These are phyloP conservation scores for Salix brachista DNA, from an alignment of 345 rosid genomes.

Conservation along the genomic window DNA sequence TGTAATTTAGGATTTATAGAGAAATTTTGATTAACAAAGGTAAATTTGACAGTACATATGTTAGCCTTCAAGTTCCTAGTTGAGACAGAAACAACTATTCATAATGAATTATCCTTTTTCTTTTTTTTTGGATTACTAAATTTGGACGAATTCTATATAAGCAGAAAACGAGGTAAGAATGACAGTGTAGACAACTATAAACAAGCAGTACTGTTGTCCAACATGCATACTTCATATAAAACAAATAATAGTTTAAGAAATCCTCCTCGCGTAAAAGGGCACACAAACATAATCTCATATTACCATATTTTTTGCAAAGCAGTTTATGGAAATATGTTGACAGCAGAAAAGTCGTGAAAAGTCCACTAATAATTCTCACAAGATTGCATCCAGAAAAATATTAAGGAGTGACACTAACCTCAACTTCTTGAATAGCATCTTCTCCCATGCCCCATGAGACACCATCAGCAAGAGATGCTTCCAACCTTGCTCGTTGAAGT, in stretches of 20 bases:
- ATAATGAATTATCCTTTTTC: not conserved
- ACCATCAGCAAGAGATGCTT: slow-evolving; percentile 84
- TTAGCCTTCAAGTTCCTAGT: not conserved
- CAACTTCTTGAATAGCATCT: slow-evolving; percentile 91
- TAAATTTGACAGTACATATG: not conserved
- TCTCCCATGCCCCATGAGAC: slow-evolving; percentile 99
- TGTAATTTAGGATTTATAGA: slow-evolving; percentile 2
- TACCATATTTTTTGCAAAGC: not conserved
- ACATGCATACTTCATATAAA: not conserved
- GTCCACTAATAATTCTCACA: not conserved
- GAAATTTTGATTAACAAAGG: not conserved
- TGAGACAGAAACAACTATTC: not conserved
- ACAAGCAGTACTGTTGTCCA: not conserved
- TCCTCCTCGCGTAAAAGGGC: not conserved
- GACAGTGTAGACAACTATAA: not conserved
- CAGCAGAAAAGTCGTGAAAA: not conserved
- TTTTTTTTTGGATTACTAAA: not conserved
- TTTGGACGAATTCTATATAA: not conserved
- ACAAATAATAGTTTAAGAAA: not conserved
- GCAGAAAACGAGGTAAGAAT: not conserved
- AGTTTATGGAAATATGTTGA: not conserved
- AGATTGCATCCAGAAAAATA: not conserved
- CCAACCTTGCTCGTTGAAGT: slow-evolving; percentile 71
- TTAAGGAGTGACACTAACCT: slow-evolving; percentile 46
- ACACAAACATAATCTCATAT: not conserved